phyloP scores from a whole-genome alignment of 768 basidiomycete genomes.

The Termitomyces sp. region DNA sequence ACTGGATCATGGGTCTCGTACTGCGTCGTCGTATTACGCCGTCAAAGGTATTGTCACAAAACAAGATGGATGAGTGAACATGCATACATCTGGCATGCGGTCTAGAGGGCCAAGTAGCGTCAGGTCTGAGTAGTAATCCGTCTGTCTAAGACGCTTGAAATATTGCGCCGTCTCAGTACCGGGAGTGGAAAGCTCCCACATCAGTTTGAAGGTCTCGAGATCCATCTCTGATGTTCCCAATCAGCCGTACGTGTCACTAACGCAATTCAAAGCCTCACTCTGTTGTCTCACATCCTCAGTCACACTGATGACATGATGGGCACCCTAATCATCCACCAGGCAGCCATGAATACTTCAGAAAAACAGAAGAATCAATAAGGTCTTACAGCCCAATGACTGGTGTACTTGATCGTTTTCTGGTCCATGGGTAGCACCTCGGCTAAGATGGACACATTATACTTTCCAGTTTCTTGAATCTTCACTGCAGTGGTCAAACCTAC shows the following conservation, averaged over 20 bases:
- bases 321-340: conserved; percentile 46
- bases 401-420: conserved; percentile 66
- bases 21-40: conserved; percentile 18
- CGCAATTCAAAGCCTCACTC: conserved; percentile 29
- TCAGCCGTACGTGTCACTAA: background rate
- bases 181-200: conserved; percentile 69
- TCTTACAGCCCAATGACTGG: conserved; percentile 78
- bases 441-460: conserved; percentile 60
- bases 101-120: conserved; percentile 35
- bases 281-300: conserved; percentile 47
- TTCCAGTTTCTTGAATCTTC: conserved; percentile 56
- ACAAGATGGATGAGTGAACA: background rate
- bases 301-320: conserved; percentile 66
- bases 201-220: conserved; percentile 63
- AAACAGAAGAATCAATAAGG: background rate
- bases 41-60: background rate
- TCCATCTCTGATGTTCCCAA: conserved; percentile 46
- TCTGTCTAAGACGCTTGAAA: conserved; percentile 60
- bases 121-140: conserved; percentile 47
- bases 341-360: background rate
- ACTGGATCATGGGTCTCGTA: conserved; percentile 28
- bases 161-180: conserved; percentile 49
- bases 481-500: conserved; percentile 74
- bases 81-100: conserved; percentile 48
- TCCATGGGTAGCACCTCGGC: conserved; percentile 72